Evolutionary conservation across 2,329 filamentous ascomycete genomes (phyloP).

Genomic region (Arthrobotrys conoides): DNA sequence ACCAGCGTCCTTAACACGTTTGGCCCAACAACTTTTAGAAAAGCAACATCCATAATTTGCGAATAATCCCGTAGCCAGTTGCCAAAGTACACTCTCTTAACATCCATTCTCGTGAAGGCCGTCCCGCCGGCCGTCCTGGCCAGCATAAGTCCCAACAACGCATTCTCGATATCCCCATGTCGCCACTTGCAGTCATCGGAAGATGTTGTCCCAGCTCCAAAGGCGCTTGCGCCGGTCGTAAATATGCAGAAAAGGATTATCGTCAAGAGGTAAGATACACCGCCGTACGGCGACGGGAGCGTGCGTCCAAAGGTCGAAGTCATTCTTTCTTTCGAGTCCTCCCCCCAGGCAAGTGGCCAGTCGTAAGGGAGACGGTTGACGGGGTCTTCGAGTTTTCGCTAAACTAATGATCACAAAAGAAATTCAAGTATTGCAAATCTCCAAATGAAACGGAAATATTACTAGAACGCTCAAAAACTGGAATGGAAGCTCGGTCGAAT

Average conservation of each 20-base stretch:
- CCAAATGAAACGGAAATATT: conserved; percentile 18
- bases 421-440: conserved; percentile 26
- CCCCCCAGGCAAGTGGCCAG: conserved; percentile 10
- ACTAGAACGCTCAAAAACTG: conserved; percentile 41
- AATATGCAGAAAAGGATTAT: conserved; percentile 52
- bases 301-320: conserved; percentile 35
- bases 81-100: conserved; percentile 62
- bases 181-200: conserved; percentile 60
- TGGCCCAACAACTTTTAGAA: conserved; percentile 88
- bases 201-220: conserved; percentile 57
- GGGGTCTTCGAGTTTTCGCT: conserved; percentile 26
- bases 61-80: conserved; percentile 82
- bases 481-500: conserved; percentile 42
- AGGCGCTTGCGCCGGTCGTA: conserved; percentile 54
- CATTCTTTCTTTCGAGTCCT: conserved; percentile 33
- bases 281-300: conserved; percentile 43
- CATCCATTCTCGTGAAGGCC: conserved; percentile 57
- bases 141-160: conserved; percentile 55
- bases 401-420: conserved; percentile 19
- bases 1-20: conserved; percentile 87
- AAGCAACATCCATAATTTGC: conserved; percentile 92
- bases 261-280: conserved; percentile 46
- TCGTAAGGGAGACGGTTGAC: conserved; percentile 25
- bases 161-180: conserved; percentile 60
- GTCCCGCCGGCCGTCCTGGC: conserved; percentile 55